These are phyloP conservation scores for Ceratobasidium sp. DNA, from an alignment of 1,284 basidiomycete genomes.

Conservation along the genomic window DNA sequence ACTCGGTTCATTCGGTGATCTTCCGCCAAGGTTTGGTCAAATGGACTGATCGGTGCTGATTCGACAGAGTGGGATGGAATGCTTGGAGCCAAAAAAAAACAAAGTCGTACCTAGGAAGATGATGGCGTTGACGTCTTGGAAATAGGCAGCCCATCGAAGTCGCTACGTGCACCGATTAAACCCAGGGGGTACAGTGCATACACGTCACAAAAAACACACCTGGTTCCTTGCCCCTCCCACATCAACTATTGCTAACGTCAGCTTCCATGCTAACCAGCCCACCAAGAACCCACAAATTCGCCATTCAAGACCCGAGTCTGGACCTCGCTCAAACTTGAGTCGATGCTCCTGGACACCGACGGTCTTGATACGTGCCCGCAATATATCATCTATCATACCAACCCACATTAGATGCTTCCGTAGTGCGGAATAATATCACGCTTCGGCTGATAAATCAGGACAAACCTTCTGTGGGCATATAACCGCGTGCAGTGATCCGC, in stretches of 20 bases:
- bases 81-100: background rate
- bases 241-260: too few species aligned
- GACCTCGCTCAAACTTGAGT: slow-evolving; percentile 48
- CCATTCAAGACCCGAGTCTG: slow-evolving; percentile 37
- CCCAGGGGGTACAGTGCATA: background rate
- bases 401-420: slow-evolving; percentile 36
- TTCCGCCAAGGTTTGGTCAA: slow-evolving; percentile 85
- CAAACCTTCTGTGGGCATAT: slow-evolving; percentile 61
- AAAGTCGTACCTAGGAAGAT: slow-evolving; percentile 58
- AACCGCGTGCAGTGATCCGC: slow-evolving; percentile 61
- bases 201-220: background rate
- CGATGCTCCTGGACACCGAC: slow-evolving; percentile 68
- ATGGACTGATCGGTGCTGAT: slow-evolving; percentile 77
- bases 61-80: background rate
- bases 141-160: slow-evolving; percentile 43
- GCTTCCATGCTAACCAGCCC: too few species aligned
- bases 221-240: slow-evolving; percentile 13
- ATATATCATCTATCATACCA: slow-evolving; percentile 57
- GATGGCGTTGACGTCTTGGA: slow-evolving; percentile 54
- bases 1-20: slow-evolving; percentile 72
- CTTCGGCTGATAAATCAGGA: too few species aligned
- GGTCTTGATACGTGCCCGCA: slow-evolving; percentile 69
- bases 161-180: slow-evolving; percentile 25
- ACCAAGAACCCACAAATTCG: slow-evolving; percentile 38
- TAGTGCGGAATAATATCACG: slow-evolving; percentile 9